Conservation (phyloP, 305 asterid species). For the Fraxinus angustifolia region DNA sequence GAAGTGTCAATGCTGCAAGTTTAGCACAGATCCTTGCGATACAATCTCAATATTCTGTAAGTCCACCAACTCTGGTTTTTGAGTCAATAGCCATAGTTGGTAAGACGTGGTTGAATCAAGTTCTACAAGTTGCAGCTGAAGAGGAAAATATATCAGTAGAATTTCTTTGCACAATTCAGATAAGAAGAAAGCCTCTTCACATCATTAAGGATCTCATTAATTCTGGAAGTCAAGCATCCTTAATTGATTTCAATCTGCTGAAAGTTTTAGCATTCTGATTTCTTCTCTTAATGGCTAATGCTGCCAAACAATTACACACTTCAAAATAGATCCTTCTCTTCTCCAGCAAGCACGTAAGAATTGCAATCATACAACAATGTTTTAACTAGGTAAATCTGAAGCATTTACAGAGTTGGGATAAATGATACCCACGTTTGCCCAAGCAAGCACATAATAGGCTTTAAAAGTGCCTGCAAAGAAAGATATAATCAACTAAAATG, state of each 20-base stretch:
- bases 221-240: background rate
- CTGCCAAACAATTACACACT: background rate
- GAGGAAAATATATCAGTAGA: too few relatives aligned
- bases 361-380: background rate
- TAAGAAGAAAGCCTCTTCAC: conserved; percentile 4
- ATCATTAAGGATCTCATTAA: conserved; percentile 6
- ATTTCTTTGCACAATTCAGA: background rate
- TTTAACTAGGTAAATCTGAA: conserved; percentile 7
- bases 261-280: background rate
- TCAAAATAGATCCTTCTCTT: background rate
- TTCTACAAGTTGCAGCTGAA: background rate
- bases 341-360: background rate
- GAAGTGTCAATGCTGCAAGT: too few relatives aligned
- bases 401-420: conserved; percentile 83
- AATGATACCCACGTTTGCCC: conserved; percentile 99
- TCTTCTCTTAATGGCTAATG: background rate
- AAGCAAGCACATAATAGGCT: conserved; percentile 73
- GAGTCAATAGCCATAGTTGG: too few relatives aligned
- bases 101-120: background rate
- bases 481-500: too few relatives aligned
- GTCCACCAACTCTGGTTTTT: too few relatives aligned
- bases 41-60: too few relatives aligned
- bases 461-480: background rate
- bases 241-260: background rate
- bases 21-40: too few relatives aligned